phyloP scores from a whole-genome alignment of 1,284 basidiomycete genomes.

The Sporisorium iseilematis-ciliati region DNA sequence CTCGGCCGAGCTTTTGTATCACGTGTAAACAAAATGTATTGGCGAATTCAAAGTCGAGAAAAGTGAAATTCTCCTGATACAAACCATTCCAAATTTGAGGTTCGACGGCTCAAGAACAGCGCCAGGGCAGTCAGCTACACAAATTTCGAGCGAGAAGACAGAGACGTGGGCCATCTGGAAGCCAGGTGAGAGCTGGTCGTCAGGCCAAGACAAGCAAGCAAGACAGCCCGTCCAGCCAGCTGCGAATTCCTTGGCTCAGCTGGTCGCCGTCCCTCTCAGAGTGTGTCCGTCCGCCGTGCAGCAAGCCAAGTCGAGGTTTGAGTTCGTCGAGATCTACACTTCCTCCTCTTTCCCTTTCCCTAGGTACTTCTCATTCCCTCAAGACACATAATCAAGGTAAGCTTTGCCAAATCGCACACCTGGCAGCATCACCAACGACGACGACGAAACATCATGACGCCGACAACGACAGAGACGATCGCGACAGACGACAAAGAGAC shows the following conservation, averaged over 20 bases:
- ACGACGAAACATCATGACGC: slow-evolving; percentile 6
- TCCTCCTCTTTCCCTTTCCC: slow-evolving; percentile 29
- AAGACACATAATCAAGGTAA: slow-evolving; percentile 55
- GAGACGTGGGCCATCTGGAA: neutral
- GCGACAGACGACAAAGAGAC: slow-evolving; percentile 2
- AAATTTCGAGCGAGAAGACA: neutral
- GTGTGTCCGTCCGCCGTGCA: slow-evolving; percentile 2
- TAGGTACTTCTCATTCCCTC: slow-evolving; percentile 53
- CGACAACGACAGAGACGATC: slow-evolving; percentile 21
- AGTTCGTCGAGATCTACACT: slow-evolving; percentile 33
- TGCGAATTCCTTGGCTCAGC: neutral
- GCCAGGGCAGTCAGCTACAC: neutral
- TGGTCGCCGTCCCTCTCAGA: neutral
- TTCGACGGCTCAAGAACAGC: neutral
- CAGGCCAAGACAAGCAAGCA: neutral
- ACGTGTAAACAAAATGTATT: neutral
- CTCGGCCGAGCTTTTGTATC: slow-evolving; percentile 6
- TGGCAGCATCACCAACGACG: slow-evolving; percentile 20
- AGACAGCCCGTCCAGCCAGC: neutral
- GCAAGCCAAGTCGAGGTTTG: slow-evolving; percentile 16
- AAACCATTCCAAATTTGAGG: too few species aligned
- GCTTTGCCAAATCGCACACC: slow-evolving; percentile 26
- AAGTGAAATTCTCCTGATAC: neutral
- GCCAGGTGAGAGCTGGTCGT: neutral
- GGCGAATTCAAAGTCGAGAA: neutral